Evolutionary conservation across 495 filamentous ascomycete species (phyloP).

Genomic region (Geoglossum glabrum): DNA sequence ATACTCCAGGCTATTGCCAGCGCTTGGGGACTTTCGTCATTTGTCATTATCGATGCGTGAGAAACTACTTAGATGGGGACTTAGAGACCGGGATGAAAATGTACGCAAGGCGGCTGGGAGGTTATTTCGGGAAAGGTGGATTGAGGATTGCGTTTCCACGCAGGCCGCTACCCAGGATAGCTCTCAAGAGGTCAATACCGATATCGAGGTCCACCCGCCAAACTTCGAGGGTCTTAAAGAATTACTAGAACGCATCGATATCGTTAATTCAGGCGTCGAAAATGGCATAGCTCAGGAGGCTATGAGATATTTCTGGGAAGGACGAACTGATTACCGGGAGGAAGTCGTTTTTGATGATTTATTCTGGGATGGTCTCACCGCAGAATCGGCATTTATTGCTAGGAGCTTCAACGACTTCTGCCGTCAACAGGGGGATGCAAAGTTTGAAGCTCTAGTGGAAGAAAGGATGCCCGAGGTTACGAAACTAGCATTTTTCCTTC

Average conservation of each 20-base stretch:
- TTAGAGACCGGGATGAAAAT: constrained; percentile 86
- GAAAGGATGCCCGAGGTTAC: constrained; percentile 93
- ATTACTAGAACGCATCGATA: constrained; percentile 81
- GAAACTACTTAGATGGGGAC: constrained; percentile 85
- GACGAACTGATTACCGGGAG: constrained; percentile 75
- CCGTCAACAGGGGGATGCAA: constrained; percentile 43
- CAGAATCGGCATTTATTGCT: constrained; percentile 71
- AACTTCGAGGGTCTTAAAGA: constrained; percentile 63
- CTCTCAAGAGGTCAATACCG: constrained; percentile 6
- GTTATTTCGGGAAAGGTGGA: constrained; percentile 85
- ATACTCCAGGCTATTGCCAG: constrained; percentile 73
- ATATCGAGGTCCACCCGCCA: constrained; percentile 27
- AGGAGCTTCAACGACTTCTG: constrained; percentile 91
- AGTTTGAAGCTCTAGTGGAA: constrained; percentile 51
- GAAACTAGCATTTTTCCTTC: constrained; percentile 62
- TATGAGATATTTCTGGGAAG: constrained; percentile 91
- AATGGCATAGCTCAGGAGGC: constrained; percentile 79
- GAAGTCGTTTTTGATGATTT: constrained; percentile 58
- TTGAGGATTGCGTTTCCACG: constrained; percentile 69
- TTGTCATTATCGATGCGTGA: constrained; percentile 89
- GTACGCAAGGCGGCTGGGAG: constrained; percentile 80
- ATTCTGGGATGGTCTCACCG: constrained; percentile 73
- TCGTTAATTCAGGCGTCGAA: constrained; percentile 75
- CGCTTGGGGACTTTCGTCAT: constrained; percentile 87
- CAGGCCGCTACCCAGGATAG: constrained; percentile 28